phyloP scores from a whole-genome alignment of 345 rosid genomes.

The Camelina hispida region DNA sequence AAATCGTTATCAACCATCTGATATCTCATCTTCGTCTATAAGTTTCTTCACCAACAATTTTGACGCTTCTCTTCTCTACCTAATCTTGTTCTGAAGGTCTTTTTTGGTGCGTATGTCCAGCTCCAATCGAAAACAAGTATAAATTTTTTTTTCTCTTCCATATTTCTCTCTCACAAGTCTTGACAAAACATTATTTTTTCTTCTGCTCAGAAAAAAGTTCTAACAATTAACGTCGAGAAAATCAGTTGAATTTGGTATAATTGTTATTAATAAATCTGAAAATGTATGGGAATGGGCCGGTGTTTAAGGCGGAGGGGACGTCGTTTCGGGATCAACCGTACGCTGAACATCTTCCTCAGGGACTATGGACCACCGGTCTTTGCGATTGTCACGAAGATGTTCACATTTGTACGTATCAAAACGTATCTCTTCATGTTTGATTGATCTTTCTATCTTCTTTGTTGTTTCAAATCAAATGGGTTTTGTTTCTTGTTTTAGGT shows the following conservation, averaged over 20 bases:
- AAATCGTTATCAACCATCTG: constrained; percentile 7
- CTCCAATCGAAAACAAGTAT: constrained; percentile 22
- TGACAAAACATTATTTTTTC: not conserved
- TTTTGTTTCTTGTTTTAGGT: constrained; percentile 42
- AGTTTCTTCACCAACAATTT: constrained; percentile 30
- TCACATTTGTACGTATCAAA: constrained; percentile 50
- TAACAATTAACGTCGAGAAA: constrained; percentile 19
- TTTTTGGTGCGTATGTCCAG: constrained; percentile 30
- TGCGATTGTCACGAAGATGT: constrained; percentile 60
- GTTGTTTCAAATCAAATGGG: not conserved
- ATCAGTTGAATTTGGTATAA: not conserved
- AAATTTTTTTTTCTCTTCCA: not conserved
- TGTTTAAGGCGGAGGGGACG: constrained; percentile 43
- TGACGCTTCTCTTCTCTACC: constrained; percentile 11
- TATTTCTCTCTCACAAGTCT: constrained; percentile 12
- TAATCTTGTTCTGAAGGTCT: not conserved
- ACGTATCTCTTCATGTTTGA: constrained; percentile 14
- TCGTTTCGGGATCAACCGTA: constrained; percentile 47
- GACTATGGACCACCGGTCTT: constrained; percentile 61
- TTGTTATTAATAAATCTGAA: constrained; percentile 9
- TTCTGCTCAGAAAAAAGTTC: not conserved
- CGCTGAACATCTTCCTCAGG: constrained; percentile 47
- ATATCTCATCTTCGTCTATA: constrained; percentile 5
- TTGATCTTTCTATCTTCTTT: constrained; percentile 5
- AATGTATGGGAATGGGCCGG: constrained; percentile 46